phyloP scores from a whole-genome alignment of 2,329 filamentous ascomycete genomes.

The Coniochaeta pulveracea region DNA sequence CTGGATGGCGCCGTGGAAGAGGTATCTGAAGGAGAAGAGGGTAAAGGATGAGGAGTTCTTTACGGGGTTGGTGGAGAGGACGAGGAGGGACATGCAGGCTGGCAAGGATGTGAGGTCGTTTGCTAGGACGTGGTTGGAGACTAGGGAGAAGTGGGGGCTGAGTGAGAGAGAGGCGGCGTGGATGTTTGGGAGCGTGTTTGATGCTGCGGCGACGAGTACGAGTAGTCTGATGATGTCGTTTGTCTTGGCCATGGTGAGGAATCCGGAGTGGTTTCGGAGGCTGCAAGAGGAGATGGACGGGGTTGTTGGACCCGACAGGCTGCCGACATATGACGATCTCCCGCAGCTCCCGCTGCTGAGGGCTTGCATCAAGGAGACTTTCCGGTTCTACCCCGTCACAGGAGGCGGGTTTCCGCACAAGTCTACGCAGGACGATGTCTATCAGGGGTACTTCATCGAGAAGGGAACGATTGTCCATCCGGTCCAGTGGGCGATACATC shows the following conservation, averaged over 20 bases:
- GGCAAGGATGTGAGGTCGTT: slow-evolving; percentile 16
- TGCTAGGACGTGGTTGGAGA: slow-evolving; percentile 15
- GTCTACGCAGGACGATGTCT: slow-evolving; percentile 8
- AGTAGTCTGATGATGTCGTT: slow-evolving; percentile 14
- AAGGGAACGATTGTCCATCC: slow-evolving; percentile 8
- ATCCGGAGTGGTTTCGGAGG: slow-evolving; percentile 1
- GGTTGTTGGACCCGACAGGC: slow-evolving; percentile 1
- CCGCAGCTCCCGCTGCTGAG: background rate
- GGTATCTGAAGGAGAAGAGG: slow-evolving; percentile 1
- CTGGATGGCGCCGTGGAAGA: slow-evolving; percentile 1
- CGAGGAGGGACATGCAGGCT: slow-evolving; percentile 3
- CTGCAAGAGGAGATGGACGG: slow-evolving; percentile 1
- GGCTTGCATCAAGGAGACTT: slow-evolving; percentile 3
- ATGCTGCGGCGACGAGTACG: slow-evolving; percentile 22
- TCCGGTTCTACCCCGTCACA: slow-evolving; percentile 3
- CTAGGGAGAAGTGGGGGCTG: slow-evolving; percentile 15
- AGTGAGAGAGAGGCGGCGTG: slow-evolving; percentile 14
- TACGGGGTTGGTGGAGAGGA: slow-evolving; percentile 1
- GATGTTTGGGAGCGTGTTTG: slow-evolving; percentile 19
- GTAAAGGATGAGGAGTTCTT: slow-evolving; percentile 2
- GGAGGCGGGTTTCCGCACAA: slow-evolving; percentile 6
- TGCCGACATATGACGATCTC: slow-evolving; percentile 1
- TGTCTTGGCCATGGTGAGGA: slow-evolving; percentile 9
- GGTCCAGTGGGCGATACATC: slow-evolving; percentile 10
- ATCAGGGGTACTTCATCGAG: slow-evolving; percentile 8